Evolutionary conservation across 306 rosid species (phyloP), one percentile per base, ranked within the genome.

Genomic region (Lathyrus oleraceus): DNA sequence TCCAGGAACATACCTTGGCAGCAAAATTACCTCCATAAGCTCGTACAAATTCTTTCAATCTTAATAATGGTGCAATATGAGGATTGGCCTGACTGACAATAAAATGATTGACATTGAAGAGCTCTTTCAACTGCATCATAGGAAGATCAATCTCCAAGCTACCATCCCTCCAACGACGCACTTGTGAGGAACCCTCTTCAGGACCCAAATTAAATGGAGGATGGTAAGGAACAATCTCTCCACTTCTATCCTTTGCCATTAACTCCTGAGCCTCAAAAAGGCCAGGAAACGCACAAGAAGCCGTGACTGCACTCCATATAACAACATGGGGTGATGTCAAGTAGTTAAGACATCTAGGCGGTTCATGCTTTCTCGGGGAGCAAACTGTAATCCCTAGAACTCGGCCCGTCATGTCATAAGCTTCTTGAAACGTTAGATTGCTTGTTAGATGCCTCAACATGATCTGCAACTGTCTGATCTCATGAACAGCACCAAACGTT

Each of bases 301-400:
- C 98, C 1, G 96, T 94, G 67, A 94, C 98, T 32, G 98, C 98
- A 77, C 98, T 94, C 98, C 98, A 94, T 87, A 94, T 90, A 57
- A 94, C 97, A 82, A 94, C 98, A 75, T 94, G 96, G 36, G 98
- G 98, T 16, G 98, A 94, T 15, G 98, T 94, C 85, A 94, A 75
- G 85, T 94, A 94, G 81, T 94, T 94, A 28, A 94, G 98, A 81
- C 96, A 94, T 82, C 98, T 91, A 40, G 98, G 98, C 2, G 98
- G 98, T 61, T 94, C 98, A 19, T 94, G 98, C 89, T 88, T 94
- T 73, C 98, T 84, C 0, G 97, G 96, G 4, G 98, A 94, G 79
- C 97, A 94, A 71, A 94, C 98, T 0, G 96, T 94, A 72, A 94
- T 94, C 78, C 98, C 97, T 16, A 94, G 96, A 84, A 90, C 79